phyloP scores from a whole-genome alignment of 2,329 filamentous ascomycete genomes.

The Talaromyces atroroseus region DNA sequence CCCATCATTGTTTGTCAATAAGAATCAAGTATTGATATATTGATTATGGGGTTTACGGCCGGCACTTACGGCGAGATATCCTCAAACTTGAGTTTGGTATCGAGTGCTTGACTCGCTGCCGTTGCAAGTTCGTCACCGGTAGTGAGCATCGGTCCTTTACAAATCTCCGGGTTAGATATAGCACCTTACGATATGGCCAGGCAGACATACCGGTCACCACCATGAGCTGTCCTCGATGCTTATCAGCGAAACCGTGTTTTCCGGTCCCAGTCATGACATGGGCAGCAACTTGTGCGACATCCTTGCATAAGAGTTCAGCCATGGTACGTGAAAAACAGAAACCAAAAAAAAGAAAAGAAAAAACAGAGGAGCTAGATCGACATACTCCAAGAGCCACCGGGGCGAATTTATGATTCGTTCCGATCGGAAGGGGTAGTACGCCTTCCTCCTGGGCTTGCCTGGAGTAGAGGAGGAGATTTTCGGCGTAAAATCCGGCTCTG shows the following conservation, averaged over 20 bases:
- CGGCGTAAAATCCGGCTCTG: conserved; percentile 48
- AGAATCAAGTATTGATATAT: no score
- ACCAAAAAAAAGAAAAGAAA: no score
- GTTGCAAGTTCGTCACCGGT: conserved; percentile 44
- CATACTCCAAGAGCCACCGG: conserved; percentile 45
- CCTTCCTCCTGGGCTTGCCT: conserved; percentile 43
- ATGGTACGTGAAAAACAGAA: neutral
- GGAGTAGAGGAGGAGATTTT: conserved; percentile 46
- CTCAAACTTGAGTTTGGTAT: conserved; percentile 40
- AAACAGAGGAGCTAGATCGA: neutral
- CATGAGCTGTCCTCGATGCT: conserved; percentile 49
- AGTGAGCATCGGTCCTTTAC: conserved; percentile 41
- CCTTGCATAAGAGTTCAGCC: conserved; percentile 23
- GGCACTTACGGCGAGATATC: conserved; percentile 40
- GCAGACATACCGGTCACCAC: conserved; percentile 37
- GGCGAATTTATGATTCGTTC: conserved; percentile 45
- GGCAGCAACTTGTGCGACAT: conserved; percentile 46
- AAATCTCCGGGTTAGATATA: neutral
- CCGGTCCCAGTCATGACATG: conserved; percentile 46
- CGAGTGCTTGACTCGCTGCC: conserved; percentile 42
- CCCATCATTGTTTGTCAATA: neutral
- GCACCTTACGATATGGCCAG: neutral
- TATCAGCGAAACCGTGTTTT: conserved; percentile 46
- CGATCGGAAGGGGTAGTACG: conserved; percentile 43
- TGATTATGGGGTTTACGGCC: no score